Evolutionary conservation across 2,329 filamentous ascomycete species (phyloP).

Genomic region (Xylariaceae sp.): DNA sequence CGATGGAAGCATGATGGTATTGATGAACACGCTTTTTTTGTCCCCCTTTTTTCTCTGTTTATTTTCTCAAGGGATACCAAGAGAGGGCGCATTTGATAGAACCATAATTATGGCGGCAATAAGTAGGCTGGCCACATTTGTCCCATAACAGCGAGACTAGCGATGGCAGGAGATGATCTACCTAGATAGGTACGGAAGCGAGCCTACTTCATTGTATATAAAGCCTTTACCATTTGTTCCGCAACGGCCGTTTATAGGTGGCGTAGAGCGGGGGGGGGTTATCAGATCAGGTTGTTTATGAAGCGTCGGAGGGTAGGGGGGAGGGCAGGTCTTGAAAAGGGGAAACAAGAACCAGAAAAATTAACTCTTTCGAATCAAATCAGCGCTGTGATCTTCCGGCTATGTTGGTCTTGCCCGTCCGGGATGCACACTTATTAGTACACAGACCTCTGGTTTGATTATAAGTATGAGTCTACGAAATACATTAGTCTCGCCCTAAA

Average conservation of each 20-base stretch:
- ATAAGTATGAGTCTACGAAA: background rate
- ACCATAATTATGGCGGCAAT: conserved; percentile 16
- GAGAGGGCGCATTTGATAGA: conserved; percentile 31
- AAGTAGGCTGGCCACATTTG: conserved; percentile 2
- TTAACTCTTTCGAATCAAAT: background rate
- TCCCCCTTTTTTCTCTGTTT: conserved; percentile 3
- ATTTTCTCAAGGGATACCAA: conserved; percentile 29
- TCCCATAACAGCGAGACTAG: conserved; percentile 5
- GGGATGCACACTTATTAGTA: no score
- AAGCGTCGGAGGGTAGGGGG: background rate
- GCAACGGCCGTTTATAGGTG: conserved; percentile 15
- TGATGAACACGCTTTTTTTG: conserved; percentile 22
- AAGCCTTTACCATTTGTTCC: conserved; percentile 22
- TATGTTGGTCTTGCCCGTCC: background rate
- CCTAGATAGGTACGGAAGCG: conserved; percentile 14
- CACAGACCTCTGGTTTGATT: no score
- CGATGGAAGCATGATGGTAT: conserved; percentile 16
- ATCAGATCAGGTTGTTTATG: background rate
- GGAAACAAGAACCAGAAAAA: background rate
- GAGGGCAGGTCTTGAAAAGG: background rate
- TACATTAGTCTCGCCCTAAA: background rate
- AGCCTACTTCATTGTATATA: conserved; percentile 30
- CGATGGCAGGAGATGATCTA: conserved; percentile 9
- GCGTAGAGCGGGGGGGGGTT: conserved; percentile 6
- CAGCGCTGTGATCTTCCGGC: background rate